phyloP scores from a whole-genome alignment of 805 yeast species.

The Lipomyces japonicus region DNA sequence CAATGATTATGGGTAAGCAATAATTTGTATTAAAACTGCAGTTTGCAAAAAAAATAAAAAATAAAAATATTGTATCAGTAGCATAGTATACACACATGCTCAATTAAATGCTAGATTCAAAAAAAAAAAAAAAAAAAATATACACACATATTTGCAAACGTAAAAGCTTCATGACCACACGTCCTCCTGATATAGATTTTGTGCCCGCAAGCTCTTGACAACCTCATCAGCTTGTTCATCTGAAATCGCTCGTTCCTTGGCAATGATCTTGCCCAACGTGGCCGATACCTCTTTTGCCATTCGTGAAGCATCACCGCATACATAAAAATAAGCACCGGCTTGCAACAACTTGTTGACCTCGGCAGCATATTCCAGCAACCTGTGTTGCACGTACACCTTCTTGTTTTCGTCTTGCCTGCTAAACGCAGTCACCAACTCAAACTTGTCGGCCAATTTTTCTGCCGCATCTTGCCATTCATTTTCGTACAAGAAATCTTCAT shows the following conservation, averaged over 20 bases:
- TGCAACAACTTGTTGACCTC: conserved; percentile 51
- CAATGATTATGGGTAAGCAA: too few relatives aligned
- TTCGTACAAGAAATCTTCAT: conserved; percentile 77
- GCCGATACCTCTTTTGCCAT: conserved; percentile 93
- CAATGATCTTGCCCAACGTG: conserved; percentile 60
- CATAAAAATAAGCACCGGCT: conserved; percentile 82
- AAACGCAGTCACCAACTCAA: conserved; percentile 78
- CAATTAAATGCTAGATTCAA: neutral
- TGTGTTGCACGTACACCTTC: conserved; percentile 82
- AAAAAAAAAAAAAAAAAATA: neutral
- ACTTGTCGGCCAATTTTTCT: conserved; percentile 52
- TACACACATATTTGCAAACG: neutral
- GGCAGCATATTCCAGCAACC: conserved; percentile 49
- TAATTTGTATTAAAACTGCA: too few relatives aligned
- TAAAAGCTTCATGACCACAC: conserved; percentile 62
- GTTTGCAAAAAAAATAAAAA: too few relatives aligned
- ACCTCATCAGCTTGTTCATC: conserved; percentile 70
- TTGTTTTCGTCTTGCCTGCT: conserved; percentile 69
- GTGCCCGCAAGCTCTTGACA: conserved; percentile 71
- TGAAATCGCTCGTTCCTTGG: conserved; percentile 58
- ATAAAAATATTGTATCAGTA: too few relatives aligned
- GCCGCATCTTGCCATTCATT: conserved; percentile 70
- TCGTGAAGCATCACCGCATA: conserved; percentile 93
- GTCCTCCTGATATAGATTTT: conserved; percentile 93
- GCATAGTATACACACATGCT: too few relatives aligned